Evolutionary conservation across 805 yeast species (phyloP), one percentile per base, ranked within the genome.

Genomic region (Torulaspora quercuum): DNA sequence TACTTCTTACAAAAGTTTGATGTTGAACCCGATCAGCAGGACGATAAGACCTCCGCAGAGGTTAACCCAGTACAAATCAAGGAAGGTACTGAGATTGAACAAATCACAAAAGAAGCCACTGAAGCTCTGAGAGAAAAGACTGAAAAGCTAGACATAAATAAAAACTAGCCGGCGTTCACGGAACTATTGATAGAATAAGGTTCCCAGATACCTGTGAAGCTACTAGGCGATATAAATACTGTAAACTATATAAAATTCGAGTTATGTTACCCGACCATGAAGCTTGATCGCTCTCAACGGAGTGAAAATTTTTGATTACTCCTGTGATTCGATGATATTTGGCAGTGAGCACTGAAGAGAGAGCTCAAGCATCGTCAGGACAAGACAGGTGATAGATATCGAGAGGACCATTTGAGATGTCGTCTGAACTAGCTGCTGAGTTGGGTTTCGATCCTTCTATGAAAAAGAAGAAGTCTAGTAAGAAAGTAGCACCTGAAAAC

Each of bases 401-500:
- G n/a, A n/a, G n/a, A n/a, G n/a, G n/a, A 25, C 19, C 20, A 18
- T 3, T 25, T 18, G 29, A 25, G 17, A 50, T 50, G 55, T 49
- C 57, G 16, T 50, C 67, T 27, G 66, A 60, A 39, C 42, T 61
- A 47, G 63, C 63, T 17, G 55, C 56, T 29, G 68, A 64, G 37
- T 51, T 67, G 49, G 89, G 86, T 42, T 80, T 82, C 59, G 92
- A 82, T 61, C 85, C 87, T 38, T 64, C 78, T 27, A 68, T 81
- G 60, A 80, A 80, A 67, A 82, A 82, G 70, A 83, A 83, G 74
- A 82, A 82, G 85, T 81, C 82, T 78, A 69, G 60, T 57, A 71
- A 62, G 71, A 75, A 57, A 65, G 67, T 64, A 42, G 65, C 59
- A 14, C 59, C 63, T 45, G 68, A 63, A 24, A 59, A 46, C 39